phyloP scores from a whole-genome alignment of 768 basidiomycete species.

The Kwoniella sp. region DNA sequence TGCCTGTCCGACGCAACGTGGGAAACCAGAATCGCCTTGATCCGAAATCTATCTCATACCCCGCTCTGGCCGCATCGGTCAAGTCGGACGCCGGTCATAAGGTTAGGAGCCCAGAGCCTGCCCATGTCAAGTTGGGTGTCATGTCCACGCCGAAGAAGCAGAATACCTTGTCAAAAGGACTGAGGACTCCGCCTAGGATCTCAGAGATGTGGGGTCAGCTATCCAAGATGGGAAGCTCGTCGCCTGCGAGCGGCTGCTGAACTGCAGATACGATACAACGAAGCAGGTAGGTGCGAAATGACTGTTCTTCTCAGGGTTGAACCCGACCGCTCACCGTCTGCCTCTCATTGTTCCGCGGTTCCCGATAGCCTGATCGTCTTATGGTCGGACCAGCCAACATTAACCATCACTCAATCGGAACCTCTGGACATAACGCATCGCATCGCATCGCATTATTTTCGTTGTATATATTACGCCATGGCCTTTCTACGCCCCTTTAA shows the following conservation, averaged over 20 bases:
- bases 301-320: no score
- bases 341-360: no score
- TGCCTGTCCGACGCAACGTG: conserved; percentile 18
- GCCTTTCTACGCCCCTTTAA: no score
- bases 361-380: no score
- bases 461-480: no score
- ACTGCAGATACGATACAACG: background rate
- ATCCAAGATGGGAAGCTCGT: conserved; percentile 18
- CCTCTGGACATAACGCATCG: no score
- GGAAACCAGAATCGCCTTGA: conserved; percentile 3
- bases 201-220: conserved; percentile 26
- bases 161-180: conserved; percentile 5
- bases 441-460: no score
- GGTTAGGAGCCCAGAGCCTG: conserved; percentile 3
- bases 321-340: no score
- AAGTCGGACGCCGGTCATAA: background rate
- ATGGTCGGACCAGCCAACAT: no score
- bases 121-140: background rate
- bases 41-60: conserved; percentile 11
- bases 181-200: conserved; percentile 21
- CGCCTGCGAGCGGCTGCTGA: conserved; percentile 15
- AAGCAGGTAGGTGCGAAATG: no score
- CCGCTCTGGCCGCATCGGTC: background rate
- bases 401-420: no score
- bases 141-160: conserved; percentile 12